phyloP scores from a whole-genome alignment of 2,329 filamentous ascomycete species.

The Exophiala spinifera region DNA sequence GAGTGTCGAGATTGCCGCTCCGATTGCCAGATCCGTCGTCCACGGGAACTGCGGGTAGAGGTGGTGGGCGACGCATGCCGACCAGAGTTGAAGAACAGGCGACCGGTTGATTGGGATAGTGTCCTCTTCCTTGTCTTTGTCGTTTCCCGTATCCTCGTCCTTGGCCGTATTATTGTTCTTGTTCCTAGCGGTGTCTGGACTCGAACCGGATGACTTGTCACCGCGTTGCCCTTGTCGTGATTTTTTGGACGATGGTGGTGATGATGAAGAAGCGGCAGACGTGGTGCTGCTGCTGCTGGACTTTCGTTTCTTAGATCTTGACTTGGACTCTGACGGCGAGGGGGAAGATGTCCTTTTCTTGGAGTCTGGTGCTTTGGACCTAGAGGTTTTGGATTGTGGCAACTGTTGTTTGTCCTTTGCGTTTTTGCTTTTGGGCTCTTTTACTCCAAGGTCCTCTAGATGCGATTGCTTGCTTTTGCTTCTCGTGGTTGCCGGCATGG shows the following conservation, averaged over 20 bases:
- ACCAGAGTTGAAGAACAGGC: conserved; percentile 27
- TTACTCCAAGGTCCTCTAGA: conserved; percentile 17
- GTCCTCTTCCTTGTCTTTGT: too few species aligned
- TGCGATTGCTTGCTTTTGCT: conserved; percentile 16
- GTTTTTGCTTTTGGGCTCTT: not conserved
- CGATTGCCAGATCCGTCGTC: conserved; percentile 19
- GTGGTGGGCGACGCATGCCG: conserved; percentile 17
- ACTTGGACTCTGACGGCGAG: too few species aligned
- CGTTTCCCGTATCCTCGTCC: too few species aligned
- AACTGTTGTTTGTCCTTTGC: not conserved
- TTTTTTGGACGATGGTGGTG: not conserved
- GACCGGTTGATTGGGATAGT: conserved; percentile 23
- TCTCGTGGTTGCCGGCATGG: conserved; percentile 15
- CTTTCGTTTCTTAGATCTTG: conserved; percentile 3
- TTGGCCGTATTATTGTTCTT: too few species aligned
- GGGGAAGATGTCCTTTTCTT: too few species aligned
- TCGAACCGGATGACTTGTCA: conserved; percentile 5
- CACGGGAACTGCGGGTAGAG: conserved; percentile 20
- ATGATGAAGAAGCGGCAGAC: too few species aligned
- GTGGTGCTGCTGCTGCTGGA: not conserved
- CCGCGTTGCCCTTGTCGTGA: conserved; percentile 7
- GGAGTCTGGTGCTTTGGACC: too few species aligned
- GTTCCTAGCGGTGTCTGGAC: too few species aligned
- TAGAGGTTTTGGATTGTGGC: not conserved
- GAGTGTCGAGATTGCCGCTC: conserved; percentile 20